Percentiles rank a stretch among this genome's conserved stretches.
phyloP scores from a whole-genome alignment of 202 grass and related monocot genomes.

The Eragrostis tef region DNA sequence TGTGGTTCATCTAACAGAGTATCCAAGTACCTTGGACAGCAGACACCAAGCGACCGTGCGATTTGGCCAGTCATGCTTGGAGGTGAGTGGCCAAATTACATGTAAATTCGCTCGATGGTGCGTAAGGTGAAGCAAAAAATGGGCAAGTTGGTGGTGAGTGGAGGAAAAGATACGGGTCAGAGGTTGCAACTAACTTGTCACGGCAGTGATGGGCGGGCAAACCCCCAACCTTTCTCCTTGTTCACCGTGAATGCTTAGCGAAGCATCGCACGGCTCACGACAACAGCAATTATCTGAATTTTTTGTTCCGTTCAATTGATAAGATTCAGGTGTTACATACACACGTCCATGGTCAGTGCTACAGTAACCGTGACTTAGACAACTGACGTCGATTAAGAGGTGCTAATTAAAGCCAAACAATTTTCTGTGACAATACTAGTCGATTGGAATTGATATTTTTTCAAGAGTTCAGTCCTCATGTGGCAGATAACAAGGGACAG shows the following conservation, averaged over 20 bases:
- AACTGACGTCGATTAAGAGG: not conserved
- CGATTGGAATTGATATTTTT: not conserved
- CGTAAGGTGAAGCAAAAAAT: not conserved
- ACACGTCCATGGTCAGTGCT: not conserved
- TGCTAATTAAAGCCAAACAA: not conserved
- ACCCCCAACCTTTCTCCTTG: slow-evolving; percentile 5
- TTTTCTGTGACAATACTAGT: not conserved
- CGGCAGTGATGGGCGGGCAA: slow-evolving; percentile 42
- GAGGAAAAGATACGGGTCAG: slow-evolving; percentile 44
- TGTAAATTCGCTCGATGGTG: not conserved
- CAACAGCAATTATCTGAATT: not conserved
- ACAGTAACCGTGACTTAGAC: not conserved
- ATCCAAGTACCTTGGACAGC: not conserved
- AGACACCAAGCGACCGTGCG: not conserved
- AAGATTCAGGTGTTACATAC: not conserved
- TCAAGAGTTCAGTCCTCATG: not conserved
- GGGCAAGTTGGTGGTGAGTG: slow-evolving; percentile 52
- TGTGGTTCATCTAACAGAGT: not conserved
- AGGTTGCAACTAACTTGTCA: slow-evolving; percentile 52
- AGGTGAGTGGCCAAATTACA: not conserved
- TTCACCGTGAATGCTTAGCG: not conserved
- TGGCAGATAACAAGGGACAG: slow-evolving; percentile 24
- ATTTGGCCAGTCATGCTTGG: not conserved
- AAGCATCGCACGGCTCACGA: not conserved
- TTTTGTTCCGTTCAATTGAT: not conserved